These are phyloP conservation scores for Aspergillus sp. DNA, from an alignment of 2,329 filamentous ascomycete genomes.

Conservation along the genomic window DNA sequence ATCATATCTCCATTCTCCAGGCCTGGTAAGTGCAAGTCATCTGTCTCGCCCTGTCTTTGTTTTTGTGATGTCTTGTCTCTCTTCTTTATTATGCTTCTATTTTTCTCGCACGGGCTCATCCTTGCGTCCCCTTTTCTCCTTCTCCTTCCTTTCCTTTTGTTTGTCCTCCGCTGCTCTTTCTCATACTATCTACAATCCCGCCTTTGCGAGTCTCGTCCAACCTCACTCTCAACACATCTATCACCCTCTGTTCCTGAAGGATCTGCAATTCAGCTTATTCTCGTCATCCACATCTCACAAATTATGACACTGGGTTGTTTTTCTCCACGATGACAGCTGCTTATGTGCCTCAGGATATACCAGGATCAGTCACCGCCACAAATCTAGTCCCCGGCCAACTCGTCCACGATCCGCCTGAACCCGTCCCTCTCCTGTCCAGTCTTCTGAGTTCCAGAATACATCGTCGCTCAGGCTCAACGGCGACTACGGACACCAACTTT, in stretches of 20 bases:
- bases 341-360: slow-evolving; percentile 33
- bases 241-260: background rate
- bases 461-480: slow-evolving; percentile 27
- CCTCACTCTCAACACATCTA: background rate
- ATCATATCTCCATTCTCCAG: background rate
- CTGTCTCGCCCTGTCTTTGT: slow-evolving; percentile 12
- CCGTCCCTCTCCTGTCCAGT: slow-evolving; percentile 28
- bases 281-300: slow-evolving; percentile 1
- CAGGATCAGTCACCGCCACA: slow-evolving; percentile 30
- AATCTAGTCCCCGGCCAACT: slow-evolving; percentile 25
- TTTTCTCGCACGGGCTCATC: background rate
- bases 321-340: slow-evolving; percentile 37
- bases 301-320: slow-evolving; percentile 25
- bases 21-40: slow-evolving; percentile 11
- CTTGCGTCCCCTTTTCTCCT: slow-evolving; percentile 4
- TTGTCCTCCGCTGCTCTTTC: slow-evolving; percentile 5
- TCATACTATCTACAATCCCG: slow-evolving; percentile 4
- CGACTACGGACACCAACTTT: slow-evolving; percentile 25
- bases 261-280: slow-evolving; percentile 5
- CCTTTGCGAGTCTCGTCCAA: slow-evolving; percentile 2
- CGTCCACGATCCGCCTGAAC: slow-evolving; percentile 26
- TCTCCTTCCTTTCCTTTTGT: slow-evolving; percentile 9
- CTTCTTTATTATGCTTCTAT: slow-evolving; percentile 7
- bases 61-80: slow-evolving; percentile 4
- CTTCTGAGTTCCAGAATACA: slow-evolving; percentile 32